Evolutionary conservation across 192 early-diverging fungal species (phyloP).

Genomic region (Rhizophagus sp.): DNA sequence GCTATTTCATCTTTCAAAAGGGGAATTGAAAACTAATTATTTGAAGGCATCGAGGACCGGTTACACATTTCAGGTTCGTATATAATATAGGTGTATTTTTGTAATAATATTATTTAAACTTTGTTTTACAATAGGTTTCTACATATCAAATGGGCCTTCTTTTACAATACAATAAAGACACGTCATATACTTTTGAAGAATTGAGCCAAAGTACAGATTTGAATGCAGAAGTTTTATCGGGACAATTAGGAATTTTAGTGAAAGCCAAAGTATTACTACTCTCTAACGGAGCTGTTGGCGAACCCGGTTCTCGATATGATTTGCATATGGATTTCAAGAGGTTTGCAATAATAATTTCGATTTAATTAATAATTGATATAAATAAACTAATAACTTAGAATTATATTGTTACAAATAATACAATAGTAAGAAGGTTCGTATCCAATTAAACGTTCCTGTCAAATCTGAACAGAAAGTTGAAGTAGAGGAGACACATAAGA

Average conservation of each 20-base stretch:
- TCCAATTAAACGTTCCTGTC: slow-evolving; percentile 84
- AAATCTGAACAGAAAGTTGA: slow-evolving; percentile 92
- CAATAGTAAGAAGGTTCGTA: slow-evolving; percentile 80
- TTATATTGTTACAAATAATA: slow-evolving; percentile 22
- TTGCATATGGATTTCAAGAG: slow-evolving; percentile 82
- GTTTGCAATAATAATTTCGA: slow-evolving; percentile 32
- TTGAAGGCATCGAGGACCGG: slow-evolving; percentile 72
- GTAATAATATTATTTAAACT: neutral
- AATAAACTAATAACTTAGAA: no score
- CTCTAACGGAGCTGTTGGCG: slow-evolving; percentile 54
- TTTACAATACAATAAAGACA: slow-evolving; percentile 82
- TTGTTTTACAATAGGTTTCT: slow-evolving; percentile 55
- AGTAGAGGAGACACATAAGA: slow-evolving; percentile 88
- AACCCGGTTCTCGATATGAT: slow-evolving; percentile 59
- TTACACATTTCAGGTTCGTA: slow-evolving; percentile 70
- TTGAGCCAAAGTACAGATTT: slow-evolving; percentile 75
- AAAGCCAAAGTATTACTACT: slow-evolving; percentile 81
- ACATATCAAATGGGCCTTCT: slow-evolving; percentile 95
- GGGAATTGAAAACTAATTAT: slow-evolving; percentile 91
- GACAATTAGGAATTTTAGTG: slow-evolving; percentile 73
- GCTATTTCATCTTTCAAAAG: slow-evolving; percentile 90
- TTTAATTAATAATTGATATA: no score
- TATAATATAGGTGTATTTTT: neutral
- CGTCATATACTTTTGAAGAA: slow-evolving; percentile 78
- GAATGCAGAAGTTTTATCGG: slow-evolving; percentile 61